Percentiles rank a stretch among this genome's conserved stretches.
Conservation (phyloP, 2,329 filamentous ascomycete genomes). For the Diaporthe capsici region DNA sequence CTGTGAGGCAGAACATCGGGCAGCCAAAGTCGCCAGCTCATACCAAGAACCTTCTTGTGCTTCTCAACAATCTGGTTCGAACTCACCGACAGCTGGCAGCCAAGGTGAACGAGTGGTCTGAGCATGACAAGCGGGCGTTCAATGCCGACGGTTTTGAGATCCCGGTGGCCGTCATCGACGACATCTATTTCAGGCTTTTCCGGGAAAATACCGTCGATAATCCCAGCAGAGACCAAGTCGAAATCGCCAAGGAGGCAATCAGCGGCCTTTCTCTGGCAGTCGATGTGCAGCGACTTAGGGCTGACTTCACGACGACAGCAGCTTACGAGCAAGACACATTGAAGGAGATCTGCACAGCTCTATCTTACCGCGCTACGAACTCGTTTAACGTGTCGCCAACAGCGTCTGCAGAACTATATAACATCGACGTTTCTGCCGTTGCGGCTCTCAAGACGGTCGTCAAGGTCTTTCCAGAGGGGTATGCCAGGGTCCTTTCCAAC, state of each 20-base stretch:
- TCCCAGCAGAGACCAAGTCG: conserved; percentile 54
- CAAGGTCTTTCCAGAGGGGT: conserved; percentile 35
- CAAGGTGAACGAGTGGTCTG: conserved; percentile 27
- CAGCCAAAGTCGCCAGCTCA: conserved; percentile 65
- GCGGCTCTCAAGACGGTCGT: conserved; percentile 49
- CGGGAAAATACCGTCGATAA: conserved; percentile 49
- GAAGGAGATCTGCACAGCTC: conserved; percentile 47
- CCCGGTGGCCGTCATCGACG: conserved; percentile 54
- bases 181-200: conserved; percentile 58
- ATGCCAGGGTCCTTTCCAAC: conserved; percentile 43
- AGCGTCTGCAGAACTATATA: conserved; percentile 16
- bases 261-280: conserved; percentile 62
- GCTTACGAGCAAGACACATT: conserved; percentile 30
- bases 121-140: conserved; percentile 6
- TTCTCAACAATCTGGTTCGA: conserved; percentile 64
- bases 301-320: conserved; percentile 33
- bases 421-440: conserved; percentile 44
- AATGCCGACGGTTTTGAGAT: conserved; percentile 14
- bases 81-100: conserved; percentile 37
- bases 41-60: conserved; percentile 64
- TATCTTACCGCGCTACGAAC: conserved; percentile 44
- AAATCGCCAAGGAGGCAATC: conserved; percentile 59
- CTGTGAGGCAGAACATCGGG: conserved; percentile 64
- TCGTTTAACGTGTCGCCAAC: conserved; percentile 33
- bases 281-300: conserved; percentile 54